Base-by-base conservation (phyloP, 441 rosid genomes). In the Bruguiera hainesii region DNA sequence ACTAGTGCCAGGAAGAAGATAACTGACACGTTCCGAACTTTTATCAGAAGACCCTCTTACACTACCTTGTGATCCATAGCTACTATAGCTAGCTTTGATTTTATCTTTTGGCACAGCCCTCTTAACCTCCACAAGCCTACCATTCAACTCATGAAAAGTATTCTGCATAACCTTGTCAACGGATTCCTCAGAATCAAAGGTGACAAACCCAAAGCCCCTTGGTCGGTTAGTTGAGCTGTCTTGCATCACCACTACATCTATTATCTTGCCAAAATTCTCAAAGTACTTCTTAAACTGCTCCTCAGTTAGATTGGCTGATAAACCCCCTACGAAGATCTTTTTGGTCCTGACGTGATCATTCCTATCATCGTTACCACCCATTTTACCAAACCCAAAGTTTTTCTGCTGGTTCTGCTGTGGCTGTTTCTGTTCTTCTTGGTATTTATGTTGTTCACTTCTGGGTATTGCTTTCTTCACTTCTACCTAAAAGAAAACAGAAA, bases 301-400 rank as follows among this genome's bases (percentile, higher is more conserved):
- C 63, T 80, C 82, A 0, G 94, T 87, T 53, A 86, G 70, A 72
- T 56, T 80, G 65, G 93, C 73, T 1, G 94, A 81, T 56, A 93
- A 84, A 20, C 97, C 97, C 60, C 98, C 98, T 19, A 93, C 98
- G 53, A 93, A 93, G 13, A 93, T 79, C 78, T 93, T 93, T 69
- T 80, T 89, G 25, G 83, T 82, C 71, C 84, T 81, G 68, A 67
- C 77, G 15, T 52, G 65, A 50, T 39, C 67, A 57, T 58, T 66
- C 39, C 60, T 56, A 63, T 61, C 66, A 64, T 77, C 76, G 50
- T 57, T 82, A 61, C 63, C 56, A 49, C 61, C 46, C 66, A 57
- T 69, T 60, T 57, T 71, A 60, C 63, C 65, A n/a, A 64, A 39
- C 59, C 76, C 80, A 68, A 69, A 66, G 61, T 48, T 76, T 64